Conservation (phyloP, 768 basidiomycete species). For the Kwoniella sp. region DNA sequence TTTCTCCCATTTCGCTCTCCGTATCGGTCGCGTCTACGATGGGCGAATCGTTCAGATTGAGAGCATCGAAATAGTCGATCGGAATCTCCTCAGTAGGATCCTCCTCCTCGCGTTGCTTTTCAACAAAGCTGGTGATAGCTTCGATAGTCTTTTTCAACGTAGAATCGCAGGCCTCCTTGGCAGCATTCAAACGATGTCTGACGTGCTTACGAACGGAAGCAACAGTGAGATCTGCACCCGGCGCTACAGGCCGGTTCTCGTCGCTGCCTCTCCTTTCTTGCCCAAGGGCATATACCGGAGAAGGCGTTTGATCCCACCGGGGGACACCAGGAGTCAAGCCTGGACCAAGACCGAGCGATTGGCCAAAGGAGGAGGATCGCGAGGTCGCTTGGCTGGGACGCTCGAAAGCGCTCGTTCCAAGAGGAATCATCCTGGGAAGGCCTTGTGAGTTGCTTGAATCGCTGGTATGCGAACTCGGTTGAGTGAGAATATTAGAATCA, state of each 20-base stretch:
- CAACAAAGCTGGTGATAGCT: conserved; percentile 91
- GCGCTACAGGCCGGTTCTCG: conserved; percentile 34
- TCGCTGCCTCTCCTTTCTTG: conserved; percentile 20
- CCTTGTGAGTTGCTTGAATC: conserved; percentile 15
- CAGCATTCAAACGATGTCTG: conserved; percentile 84
- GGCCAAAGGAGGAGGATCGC: conserved; percentile 38
- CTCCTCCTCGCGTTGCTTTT: conserved; percentile 69
- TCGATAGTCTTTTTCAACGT: conserved; percentile 91
- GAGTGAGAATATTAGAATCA: conserved; percentile 39
- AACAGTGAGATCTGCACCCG: conserved; percentile 46
- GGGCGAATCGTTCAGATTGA: conserved; percentile 35
- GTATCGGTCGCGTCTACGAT: conserved; percentile 59
- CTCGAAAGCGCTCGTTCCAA: conserved; percentile 8
- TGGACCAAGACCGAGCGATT: conserved; percentile 33
- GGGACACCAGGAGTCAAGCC: conserved; percentile 48
- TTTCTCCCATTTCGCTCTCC: conserved; percentile 33
- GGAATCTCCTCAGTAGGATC: conserved; percentile 19
- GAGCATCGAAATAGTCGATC: conserved; percentile 40
- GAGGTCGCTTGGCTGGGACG: conserved; percentile 35
- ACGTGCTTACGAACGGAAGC: conserved; percentile 76
- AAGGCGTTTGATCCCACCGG: conserved; percentile 55
- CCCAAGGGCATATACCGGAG: conserved; percentile 47
- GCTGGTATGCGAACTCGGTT: conserved; percentile 19
- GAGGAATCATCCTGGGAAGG: conserved; percentile 24
- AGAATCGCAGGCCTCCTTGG: conserved; percentile 95